Evolutionary conservation across 371 early-diverging fungal genomes (phyloP).

Genomic region (Mortierella sp.): DNA sequence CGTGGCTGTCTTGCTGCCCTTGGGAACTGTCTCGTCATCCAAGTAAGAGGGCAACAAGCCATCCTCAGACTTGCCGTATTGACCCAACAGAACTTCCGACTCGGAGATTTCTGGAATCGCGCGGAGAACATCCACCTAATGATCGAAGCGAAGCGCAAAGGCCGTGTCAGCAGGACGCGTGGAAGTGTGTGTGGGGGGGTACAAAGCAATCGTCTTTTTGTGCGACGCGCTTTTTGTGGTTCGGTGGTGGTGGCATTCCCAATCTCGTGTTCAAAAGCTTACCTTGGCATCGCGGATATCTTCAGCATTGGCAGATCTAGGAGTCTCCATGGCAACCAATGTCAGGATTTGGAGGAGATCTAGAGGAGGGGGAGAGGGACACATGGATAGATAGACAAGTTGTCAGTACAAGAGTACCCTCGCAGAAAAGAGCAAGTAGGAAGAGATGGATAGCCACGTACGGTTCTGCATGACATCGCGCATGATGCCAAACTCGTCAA

Average conservation of each 20-base stretch:
- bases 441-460: slow-evolving; percentile 54
- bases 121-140: slow-evolving; percentile 82
- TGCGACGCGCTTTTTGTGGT: background rate
- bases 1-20: slow-evolving; percentile 83
- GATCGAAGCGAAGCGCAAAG: too few relatives aligned
- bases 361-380: slow-evolving; percentile 1
- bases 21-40: slow-evolving; percentile 92
- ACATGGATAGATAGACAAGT: background rate
- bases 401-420: too few relatives aligned
- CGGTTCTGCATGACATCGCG: slow-evolving; percentile 99
- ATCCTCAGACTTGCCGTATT: slow-evolving; percentile 80
- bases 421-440: too few relatives aligned
- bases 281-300: slow-evolving; percentile 94
- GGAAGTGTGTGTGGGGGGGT: too few relatives aligned
- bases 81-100: slow-evolving; percentile 88
- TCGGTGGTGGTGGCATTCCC: slow-evolving; percentile 95
- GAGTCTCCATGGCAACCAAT: slow-evolving; percentile 94
- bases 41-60: slow-evolving; percentile 87
- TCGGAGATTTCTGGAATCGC: slow-evolving; percentile 80
- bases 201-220: background rate
- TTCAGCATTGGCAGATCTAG: slow-evolving; percentile 86
- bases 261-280: slow-evolving; percentile 81
- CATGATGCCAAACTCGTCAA: slow-evolving; percentile 99
- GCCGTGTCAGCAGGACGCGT: too few relatives aligned
- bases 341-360: slow-evolving; percentile 93